A percentile compares a stretch with the other conserved stretches of the same genome.
Evolutionary conservation across 306 rosid genomes (phyloP).

Genomic region (Astragalus glycyphyllos): DNA sequence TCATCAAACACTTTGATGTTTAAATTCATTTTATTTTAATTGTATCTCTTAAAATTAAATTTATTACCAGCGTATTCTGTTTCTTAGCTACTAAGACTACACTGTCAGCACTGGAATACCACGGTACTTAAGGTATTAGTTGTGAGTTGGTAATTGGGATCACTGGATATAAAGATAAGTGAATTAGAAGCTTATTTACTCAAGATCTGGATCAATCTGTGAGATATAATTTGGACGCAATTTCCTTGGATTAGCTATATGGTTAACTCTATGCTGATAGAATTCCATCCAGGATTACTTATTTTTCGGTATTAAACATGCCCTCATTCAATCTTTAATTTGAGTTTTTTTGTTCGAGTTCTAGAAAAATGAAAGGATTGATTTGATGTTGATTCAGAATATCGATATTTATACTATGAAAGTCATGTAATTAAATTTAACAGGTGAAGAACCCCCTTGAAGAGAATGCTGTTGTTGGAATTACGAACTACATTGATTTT

Average conservation of each 20-base stretch:
- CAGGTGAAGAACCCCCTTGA: slow-evolving; percentile 96
- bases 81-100: slow-evolving; percentile 7
- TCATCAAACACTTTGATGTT: slow-evolving; percentile 4
- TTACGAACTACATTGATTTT: slow-evolving; percentile 93
- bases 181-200: slow-evolving; percentile 29
- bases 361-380: slow-evolving; percentile 4
- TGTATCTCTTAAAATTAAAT: neutral
- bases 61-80: neutral
- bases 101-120: neutral
- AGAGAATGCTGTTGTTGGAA: slow-evolving; percentile 80
- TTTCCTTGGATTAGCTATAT: slow-evolving; percentile 12
- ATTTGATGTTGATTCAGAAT: slow-evolving; percentile 8
- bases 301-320: slow-evolving; percentile 12
- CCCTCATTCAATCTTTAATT: slow-evolving; percentile 25
- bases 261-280: slow-evolving; percentile 14
- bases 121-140: neutral
- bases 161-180: slow-evolving; percentile 4
- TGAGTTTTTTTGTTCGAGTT: neutral
- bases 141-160: slow-evolving; percentile 5
- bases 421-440: slow-evolving; percentile 50
- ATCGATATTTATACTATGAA: slow-evolving; percentile 4
- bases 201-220: neutral
- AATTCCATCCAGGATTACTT: slow-evolving; percentile 21
- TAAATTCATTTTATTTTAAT: neutral
- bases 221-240: slow-evolving; percentile 17